Base-by-base conservation (phyloP, 768 basidiomycete genomes). In the Leccinum arenicola region DNA sequence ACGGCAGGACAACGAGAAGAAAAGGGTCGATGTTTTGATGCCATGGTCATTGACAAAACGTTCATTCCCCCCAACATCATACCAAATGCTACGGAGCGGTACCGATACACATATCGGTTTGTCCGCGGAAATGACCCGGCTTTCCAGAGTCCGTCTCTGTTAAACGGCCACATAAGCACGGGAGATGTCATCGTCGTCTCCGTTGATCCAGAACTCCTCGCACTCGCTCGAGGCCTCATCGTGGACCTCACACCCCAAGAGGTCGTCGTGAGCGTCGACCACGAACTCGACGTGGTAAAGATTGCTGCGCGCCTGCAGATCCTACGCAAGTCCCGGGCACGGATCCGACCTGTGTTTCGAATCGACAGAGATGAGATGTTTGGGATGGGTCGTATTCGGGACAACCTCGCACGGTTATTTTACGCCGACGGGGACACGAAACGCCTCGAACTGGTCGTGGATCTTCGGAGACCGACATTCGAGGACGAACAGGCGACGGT, bases 291-390 rank as follows among this genome's bases (percentile, higher is more conserved):
- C 59, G 66, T 80, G 11, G 72, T 77, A 14, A 76, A 73, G 23
- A 78, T 92, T 54, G 67, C 77, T 7, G 73, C 72, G 17, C 81
- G 77, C 17, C 61, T 77, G 48, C 68, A 68, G 10, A 68, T 57
- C 6, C 62, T 71, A 14, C 65, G 63, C 36, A 62, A 57, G 11
- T 53, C 54, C 47, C 55, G 35, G n/a, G 64, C 61, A 8, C 54
- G 29, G n/a, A 57, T 64, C 25, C 35, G 52, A 21, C 65, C 61
- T 29, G 81, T 75, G 23, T 99, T 94, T 76, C 84, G 96, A 15
- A 85, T 99, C 58, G 97, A 98, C 78, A 94, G 88, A 68, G 97
- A 98, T 70, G 97, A 98, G 71, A 75, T 98, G 52, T 84, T 85
- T 5, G 93, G 95, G 1, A 89, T 98, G 85, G 85, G 86, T 45